A percentile compares a stretch with the other conserved stretches of the same genome.
phyloP scores from a whole-genome alignment of 1,284 basidiomycete genomes.

The Sporisorium scitamineum region DNA sequence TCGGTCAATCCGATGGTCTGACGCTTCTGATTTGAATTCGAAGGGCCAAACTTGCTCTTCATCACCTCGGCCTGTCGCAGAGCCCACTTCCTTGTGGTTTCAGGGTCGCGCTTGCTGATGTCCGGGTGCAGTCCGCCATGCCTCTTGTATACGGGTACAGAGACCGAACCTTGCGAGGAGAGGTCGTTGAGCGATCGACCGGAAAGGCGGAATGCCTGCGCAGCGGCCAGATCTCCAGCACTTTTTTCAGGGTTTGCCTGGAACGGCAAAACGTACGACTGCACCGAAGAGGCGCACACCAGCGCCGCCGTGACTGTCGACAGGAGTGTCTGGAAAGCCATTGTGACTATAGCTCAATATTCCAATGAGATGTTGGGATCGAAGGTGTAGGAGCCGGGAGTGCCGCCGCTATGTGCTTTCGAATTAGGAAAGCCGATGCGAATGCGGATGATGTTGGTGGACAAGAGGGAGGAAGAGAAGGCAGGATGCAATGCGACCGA shows the following conservation, averaged over 20 bases:
- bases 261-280: slow-evolving; percentile 38
- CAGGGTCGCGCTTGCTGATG: slow-evolving; percentile 35
- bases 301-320: slow-evolving; percentile 36
- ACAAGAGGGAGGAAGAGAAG: too few species aligned
- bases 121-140: slow-evolving; percentile 45
- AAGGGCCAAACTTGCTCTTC: slow-evolving; percentile 36
- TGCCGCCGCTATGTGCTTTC: not conserved
- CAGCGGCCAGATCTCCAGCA: slow-evolving; percentile 29
- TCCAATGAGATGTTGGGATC: too few species aligned
- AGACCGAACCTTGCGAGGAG: slow-evolving; percentile 26
- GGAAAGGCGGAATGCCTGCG: slow-evolving; percentile 24
- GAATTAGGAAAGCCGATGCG: not conserved
- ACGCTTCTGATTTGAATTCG: slow-evolving; percentile 31
- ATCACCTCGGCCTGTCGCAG: slow-evolving; percentile 50
- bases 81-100: slow-evolving; percentile 42
- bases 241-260: slow-evolving; percentile 19
- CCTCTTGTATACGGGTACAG: slow-evolving; percentile 44
- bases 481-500: too few species aligned
- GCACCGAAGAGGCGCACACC: slow-evolving; percentile 33
- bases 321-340: slow-evolving; percentile 33
- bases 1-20: slow-evolving; percentile 57
- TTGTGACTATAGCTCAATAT: slow-evolving; percentile 8
- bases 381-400: not conserved
- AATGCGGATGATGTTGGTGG: not conserved
- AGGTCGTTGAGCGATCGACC: slow-evolving; percentile 32